Conservation (phyloP, 2,329 filamentous ascomycete genomes). For the Triangularia verruculosa region DNA sequence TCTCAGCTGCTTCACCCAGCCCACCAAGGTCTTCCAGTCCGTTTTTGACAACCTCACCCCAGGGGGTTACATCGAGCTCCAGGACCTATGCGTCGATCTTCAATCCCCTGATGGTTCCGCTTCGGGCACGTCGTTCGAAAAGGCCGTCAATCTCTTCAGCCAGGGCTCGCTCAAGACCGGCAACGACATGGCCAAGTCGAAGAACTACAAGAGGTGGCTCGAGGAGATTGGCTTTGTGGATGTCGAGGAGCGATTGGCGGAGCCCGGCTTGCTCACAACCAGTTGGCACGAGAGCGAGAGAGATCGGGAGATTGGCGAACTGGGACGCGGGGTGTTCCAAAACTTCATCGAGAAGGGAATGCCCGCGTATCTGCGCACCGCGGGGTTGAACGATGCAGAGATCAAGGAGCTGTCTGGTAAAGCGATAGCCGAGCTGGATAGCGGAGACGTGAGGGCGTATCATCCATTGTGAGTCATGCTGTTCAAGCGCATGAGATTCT, state of each 20-base stretch:
- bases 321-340: neutral
- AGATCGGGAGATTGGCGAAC: neutral
- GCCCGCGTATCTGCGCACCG: neutral
- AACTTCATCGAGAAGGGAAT: neutral
- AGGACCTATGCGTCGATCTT: neutral
- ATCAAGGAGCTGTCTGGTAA: neutral
- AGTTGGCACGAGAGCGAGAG: neutral
- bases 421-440: neutral
- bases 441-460: neutral
- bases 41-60: neutral
- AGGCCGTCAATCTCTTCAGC: neutral
- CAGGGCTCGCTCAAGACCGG: neutral
- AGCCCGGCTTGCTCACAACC: neutral
- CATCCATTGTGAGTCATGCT: neutral
- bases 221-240: neutral
- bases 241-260: neutral
- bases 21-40: neutral
- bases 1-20: neutral
- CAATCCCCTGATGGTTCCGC: neutral
- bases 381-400: neutral
- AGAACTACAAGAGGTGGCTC: neutral
- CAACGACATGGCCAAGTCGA: neutral
- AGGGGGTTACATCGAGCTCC: neutral
- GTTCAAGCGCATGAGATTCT: neutral
- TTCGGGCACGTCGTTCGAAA: neutral